Evolutionary conservation across 2,329 filamentous ascomycete genomes (phyloP), one percentile per base, ranked within the genome.

Genomic region (Exophiala alcalophila): DNA sequence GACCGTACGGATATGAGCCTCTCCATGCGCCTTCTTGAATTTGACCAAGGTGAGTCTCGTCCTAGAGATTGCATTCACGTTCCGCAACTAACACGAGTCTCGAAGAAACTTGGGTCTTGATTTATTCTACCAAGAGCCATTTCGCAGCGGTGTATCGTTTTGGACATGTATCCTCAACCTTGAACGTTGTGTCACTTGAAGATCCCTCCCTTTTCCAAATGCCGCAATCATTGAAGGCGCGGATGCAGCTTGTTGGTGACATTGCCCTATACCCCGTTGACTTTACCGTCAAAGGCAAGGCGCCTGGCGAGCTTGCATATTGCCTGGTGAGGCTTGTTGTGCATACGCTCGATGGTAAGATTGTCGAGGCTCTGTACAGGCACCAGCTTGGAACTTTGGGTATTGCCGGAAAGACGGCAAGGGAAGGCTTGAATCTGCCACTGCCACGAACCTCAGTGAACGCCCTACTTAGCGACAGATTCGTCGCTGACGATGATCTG

Each of bases 1-100:
- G 68, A 74, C 42, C 52, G 64, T 0, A 70, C 76, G 40, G 77
- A 81, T 54, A 66, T 67, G 7, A 76, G 70, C 20, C 58, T 81
- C 21, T 64, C 63, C 14, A 46, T 72, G 19, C 56, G 59, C 26
- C 50, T 63, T 38, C 20, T 69, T 19, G 38, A 60, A 40, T 39
- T 62, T 20, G 49, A 58, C 19, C 50, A 59, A 40, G 58, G 66
- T 68, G 61, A 42, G 57, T 44, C n/a, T n/a, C n/a, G 27, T 4
- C 5, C 28, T 23, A 11, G 5, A 19, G 16, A 8, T n/a, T 9
- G 8, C 18, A 6, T 21, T 3, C 11, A 21, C 4, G 3, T 43
- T 20, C 11, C n/a, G n/a, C 6, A 27, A 20, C 16, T 35, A 20
- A 24, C 4, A 16, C 27, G n/a, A 33, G 4, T 20, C 30, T 10